Evolutionary conservation across 2,329 filamentous ascomycete genomes (phyloP).

Genomic region (Pyrenochaeta sp.): DNA sequence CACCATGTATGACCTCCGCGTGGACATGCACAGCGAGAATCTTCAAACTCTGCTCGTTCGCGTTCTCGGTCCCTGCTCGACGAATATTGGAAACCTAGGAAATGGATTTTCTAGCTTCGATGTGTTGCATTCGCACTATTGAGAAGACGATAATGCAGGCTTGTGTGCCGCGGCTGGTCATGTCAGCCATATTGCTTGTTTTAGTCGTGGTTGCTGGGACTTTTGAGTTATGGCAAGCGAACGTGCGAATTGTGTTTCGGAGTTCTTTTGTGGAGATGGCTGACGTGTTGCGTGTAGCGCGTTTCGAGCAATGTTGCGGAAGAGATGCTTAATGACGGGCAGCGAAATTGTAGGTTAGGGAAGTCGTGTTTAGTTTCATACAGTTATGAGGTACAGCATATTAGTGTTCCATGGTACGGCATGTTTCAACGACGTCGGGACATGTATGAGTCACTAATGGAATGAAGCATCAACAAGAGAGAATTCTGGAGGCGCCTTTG

Average conservation of each 20-base stretch:
- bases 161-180: too few relatives aligned
- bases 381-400: background rate
- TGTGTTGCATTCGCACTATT: too few relatives aligned
- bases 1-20: too few relatives aligned
- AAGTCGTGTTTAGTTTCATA: too few relatives aligned
- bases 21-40: background rate
- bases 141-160: too few relatives aligned
- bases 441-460: background rate
- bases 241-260: too few relatives aligned
- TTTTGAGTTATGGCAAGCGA: too few relatives aligned
- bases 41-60: background rate
- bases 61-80: background rate
- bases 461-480: background rate
- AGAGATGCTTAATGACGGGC: too few relatives aligned
- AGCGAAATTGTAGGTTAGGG: too few relatives aligned
- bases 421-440: background rate
- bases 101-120: background rate
- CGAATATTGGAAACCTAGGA: background rate
- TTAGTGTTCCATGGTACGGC: background rate
- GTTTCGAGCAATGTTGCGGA: too few relatives aligned
- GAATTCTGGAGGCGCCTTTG: background rate
- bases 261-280: background rate
- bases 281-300: background rate
- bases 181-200: too few relatives aligned
- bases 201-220: too few relatives aligned